A percentile compares a stretch with the other conserved stretches of the same genome.
Evolutionary conservation across 2,329 filamentous ascomycete species (phyloP).

Genomic region (Penicillium expansum): DNA sequence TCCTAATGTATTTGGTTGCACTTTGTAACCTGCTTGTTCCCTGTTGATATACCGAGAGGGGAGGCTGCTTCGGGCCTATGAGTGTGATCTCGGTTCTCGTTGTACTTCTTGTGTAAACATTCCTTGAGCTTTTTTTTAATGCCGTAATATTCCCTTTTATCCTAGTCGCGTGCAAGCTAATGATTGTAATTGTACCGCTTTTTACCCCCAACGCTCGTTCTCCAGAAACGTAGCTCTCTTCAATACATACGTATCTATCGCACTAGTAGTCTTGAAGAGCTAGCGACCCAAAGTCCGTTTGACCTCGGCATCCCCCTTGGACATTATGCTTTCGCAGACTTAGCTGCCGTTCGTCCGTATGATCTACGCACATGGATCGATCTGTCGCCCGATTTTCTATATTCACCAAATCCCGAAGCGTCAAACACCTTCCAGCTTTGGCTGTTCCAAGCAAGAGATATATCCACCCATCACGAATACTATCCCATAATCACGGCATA

Average conservation of each 20-base stretch:
- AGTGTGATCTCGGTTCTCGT: slow-evolving; percentile 3
- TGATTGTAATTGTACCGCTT: slow-evolving; percentile 3
- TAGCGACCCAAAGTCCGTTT: neutral
- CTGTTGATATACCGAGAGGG: slow-evolving; percentile 3
- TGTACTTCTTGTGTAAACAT: slow-evolving; percentile 25
- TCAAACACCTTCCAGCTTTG: neutral
- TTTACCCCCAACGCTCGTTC: neutral
- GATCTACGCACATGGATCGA: too few species aligned
- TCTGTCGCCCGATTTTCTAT: neutral
- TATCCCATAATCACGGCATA: neutral
- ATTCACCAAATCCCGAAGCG: neutral
- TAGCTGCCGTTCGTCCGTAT: neutral
- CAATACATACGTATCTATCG: neutral
- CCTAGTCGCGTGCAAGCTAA: slow-evolving; percentile 3
- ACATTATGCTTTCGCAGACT: neutral
- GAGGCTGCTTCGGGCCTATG: slow-evolving; percentile 1
- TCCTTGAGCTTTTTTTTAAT: slow-evolving; percentile 21
- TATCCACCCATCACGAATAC: neutral
- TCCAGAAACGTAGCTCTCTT: neutral
- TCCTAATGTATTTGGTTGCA: slow-evolving; percentile 26
- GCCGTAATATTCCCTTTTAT: slow-evolving; percentile 7
- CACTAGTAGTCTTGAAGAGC: neutral
- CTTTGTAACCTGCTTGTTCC: slow-evolving; percentile 12
- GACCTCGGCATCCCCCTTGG: neutral
- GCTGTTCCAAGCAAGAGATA: neutral